A percentile compares a stretch with the other conserved stretches of the same genome.
These are phyloP conservation scores for Collybiopsis luxurians DNA, from an alignment of 768 basidiomycete genomes.

Conservation along the genomic window DNA sequence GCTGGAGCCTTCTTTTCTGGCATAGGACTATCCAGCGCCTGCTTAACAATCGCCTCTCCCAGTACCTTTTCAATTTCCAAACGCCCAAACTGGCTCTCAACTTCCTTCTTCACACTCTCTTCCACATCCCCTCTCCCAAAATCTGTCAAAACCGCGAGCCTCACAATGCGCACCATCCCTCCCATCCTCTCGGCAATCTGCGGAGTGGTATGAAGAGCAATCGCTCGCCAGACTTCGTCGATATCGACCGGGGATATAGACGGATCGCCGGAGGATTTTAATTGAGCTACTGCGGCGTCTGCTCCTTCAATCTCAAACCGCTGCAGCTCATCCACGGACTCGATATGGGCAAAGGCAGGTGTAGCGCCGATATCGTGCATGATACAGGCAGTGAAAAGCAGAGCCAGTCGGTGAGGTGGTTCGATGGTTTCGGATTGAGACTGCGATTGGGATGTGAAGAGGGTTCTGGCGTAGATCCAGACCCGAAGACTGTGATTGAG, in stretches of 20 bases:
- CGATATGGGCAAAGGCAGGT: neutral
- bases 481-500: slow-evolving; percentile 2
- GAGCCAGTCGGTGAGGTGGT: neutral
- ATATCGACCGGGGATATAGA: neutral
- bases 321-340: neutral
- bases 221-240: neutral
- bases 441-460: no score
- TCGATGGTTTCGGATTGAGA: no score
- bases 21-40: neutral
- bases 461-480: neutral
- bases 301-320: slow-evolving; percentile 2
- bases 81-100: neutral
- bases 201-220: neutral
- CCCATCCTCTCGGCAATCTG: slow-evolving; percentile 1
- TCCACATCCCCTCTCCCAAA: neutral
- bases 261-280: neutral
- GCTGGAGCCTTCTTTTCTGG: neutral
- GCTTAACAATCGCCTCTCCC: neutral
- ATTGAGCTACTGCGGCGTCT: neutral
- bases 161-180: neutral
- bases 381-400: neutral
- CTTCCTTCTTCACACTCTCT: neutral
- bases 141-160: neutral
- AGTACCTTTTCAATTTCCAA: neutral
- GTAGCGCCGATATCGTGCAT: neutral